Evolutionary conservation across 2,329 filamentous ascomycete species (phyloP).

Genomic region (Xylaria sp.): DNA sequence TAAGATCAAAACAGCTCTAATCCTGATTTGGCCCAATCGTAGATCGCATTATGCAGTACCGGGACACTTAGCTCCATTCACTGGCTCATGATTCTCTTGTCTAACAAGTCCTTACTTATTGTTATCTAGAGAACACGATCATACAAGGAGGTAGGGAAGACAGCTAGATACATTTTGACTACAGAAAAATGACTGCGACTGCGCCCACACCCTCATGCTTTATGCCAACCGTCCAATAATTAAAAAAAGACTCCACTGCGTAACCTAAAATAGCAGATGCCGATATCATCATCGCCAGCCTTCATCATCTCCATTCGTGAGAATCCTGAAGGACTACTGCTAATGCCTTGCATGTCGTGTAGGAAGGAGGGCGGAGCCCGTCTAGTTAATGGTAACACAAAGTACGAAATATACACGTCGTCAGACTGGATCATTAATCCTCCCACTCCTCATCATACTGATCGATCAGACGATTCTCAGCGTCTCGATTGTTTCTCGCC

Average conservation of each 20-base stretch:
- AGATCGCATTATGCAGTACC: constrained; percentile 13
- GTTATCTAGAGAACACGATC: constrained; percentile 5
- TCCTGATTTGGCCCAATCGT: constrained; percentile 5
- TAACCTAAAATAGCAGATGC: constrained; percentile 35
- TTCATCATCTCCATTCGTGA: constrained; percentile 4
- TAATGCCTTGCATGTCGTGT: constrained; percentile 14
- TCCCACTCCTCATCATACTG: constrained; percentile 98
- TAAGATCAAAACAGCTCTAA: neutral
- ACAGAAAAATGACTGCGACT: constrained; percentile 1
- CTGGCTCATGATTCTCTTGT: neutral
- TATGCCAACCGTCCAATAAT: constrained; percentile 22
- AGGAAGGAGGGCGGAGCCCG: neutral
- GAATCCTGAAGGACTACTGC: constrained; percentile 31
- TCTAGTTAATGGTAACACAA: constrained; percentile 38
- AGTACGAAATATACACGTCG: constrained; percentile 28
- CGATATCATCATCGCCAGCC: constrained; percentile 17
- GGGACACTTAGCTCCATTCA: neutral
- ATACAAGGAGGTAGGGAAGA: neutral
- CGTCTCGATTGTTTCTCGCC: constrained; percentile 68
- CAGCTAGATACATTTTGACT: constrained; percentile 12
- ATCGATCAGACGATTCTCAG: constrained; percentile 94
- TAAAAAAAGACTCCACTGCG: neutral
- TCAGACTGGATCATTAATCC: constrained; percentile 61
- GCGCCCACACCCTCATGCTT: constrained; percentile 17
- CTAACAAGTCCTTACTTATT: constrained; percentile 7